A percentile compares a stretch with the other conserved stretches of the same genome.
phyloP scores from a whole-genome alignment of 257 asterid genomes.

The Nicotiana benthamiana region DNA sequence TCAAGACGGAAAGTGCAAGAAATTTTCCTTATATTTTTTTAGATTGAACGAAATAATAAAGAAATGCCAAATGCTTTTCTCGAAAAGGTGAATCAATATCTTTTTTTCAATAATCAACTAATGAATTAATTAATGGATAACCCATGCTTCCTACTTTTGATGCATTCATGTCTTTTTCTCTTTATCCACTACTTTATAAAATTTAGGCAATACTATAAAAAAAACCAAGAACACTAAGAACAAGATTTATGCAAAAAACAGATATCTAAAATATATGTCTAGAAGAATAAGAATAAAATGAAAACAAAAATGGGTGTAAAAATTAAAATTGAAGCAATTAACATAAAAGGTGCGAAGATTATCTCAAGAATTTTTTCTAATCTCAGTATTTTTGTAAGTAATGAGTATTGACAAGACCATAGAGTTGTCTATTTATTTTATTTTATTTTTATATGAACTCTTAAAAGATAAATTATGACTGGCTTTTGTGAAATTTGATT shows the following conservation, averaged over 20 bases:
- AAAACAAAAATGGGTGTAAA: neutral
- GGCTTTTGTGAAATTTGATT: neutral
- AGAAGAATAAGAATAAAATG: neutral
- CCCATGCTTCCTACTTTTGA: neutral
- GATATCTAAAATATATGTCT: neutral
- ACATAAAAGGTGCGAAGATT: neutral
- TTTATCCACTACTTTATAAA: neutral
- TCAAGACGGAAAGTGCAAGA: neutral
- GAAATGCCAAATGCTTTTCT: neutral
- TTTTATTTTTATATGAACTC: neutral
- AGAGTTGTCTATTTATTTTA: neutral
- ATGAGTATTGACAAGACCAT: neutral
- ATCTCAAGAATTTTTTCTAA: neutral
- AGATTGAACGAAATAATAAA: neutral
- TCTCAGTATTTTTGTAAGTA: neutral
- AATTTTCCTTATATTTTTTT: neutral
- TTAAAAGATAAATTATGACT: neutral
- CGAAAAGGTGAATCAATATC: neutral
- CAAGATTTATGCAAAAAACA: neutral
- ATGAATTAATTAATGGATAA: conserved; percentile 1
- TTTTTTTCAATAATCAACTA: neutral
- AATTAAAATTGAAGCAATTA: neutral
- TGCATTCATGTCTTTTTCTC: neutral
- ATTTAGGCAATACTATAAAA: neutral
- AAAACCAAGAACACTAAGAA: neutral